Evolutionary conservation across 345 rosid genomes (phyloP).

Genomic region (Camelina hispida): DNA sequence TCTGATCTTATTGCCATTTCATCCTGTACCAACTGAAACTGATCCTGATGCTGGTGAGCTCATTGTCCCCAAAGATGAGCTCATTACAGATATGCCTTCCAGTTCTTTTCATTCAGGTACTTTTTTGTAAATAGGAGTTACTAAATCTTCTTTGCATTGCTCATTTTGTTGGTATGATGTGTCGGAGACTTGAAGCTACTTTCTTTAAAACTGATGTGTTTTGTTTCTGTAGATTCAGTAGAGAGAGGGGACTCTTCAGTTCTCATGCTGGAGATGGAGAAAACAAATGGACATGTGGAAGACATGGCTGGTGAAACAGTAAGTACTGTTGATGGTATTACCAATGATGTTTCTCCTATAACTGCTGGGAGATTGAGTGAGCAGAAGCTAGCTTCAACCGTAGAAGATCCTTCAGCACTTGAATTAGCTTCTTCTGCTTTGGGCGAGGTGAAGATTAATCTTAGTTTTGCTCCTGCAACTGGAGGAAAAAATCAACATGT

Average conservation of each 20-base stretch:
- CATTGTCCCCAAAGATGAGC: constrained; percentile 31
- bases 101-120: constrained; percentile 33
- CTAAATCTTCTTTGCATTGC: constrained; percentile 20
- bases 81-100: constrained; percentile 28
- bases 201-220: constrained; percentile 17
- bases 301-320: constrained; percentile 20
- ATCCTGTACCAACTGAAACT: constrained; percentile 14
- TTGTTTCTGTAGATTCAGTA: constrained; percentile 43
- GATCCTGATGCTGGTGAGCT: constrained; percentile 15
- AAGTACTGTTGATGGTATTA: constrained; percentile 19
- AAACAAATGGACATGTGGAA: constrained; percentile 43
- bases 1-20: constrained; percentile 26
- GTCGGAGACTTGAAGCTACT: not conserved
- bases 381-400: constrained; percentile 31
- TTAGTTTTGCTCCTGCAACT: constrained; percentile 65
- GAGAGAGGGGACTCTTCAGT: constrained; percentile 36
- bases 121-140: not conserved
- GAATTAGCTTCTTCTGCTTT: constrained; percentile 74
- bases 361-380: constrained; percentile 13
- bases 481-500: constrained; percentile 59
- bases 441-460: constrained; percentile 88
- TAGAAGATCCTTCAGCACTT: constrained; percentile 43
- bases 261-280: constrained; percentile 39
- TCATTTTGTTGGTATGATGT: constrained; percentile 22
- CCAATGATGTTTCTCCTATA: constrained; percentile 9